phyloP scores from a whole-genome alignment of 192 early-diverging fungal genomes.

The Linnemannia exigua region DNA sequence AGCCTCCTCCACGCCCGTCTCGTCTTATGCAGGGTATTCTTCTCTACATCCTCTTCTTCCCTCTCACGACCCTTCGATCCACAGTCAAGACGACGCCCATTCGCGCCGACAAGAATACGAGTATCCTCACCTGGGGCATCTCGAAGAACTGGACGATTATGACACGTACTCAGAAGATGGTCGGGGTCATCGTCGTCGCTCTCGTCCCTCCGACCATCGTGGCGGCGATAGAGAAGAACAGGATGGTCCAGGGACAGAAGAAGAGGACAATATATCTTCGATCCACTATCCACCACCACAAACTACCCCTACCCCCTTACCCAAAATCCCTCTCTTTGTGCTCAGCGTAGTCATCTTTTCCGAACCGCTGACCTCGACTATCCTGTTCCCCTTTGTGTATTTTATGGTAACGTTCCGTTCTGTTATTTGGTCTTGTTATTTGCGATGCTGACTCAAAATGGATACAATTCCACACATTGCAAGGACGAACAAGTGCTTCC shows the following conservation, averaged over 20 bases:
- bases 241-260: not conserved
- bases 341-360: constrained; percentile 60
- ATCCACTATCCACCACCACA: constrained; percentile 8
- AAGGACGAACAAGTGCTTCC: not conserved
- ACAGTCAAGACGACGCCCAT: not conserved
- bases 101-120: constrained; percentile 3
- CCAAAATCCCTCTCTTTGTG: constrained; percentile 58
- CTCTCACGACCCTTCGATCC: not conserved
- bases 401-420: constrained; percentile 83
- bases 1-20: not conserved
- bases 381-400: constrained; percentile 89
- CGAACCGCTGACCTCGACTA: constrained; percentile 79
- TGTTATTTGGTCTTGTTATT: not conserved
- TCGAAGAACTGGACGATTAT: constrained; percentile 35
- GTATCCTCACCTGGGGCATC: not conserved
- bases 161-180: not conserved
- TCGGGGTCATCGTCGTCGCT: not conserved
- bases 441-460: constrained; percentile 13
- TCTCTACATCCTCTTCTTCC: not conserved
- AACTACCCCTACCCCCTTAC: constrained; percentile 40
- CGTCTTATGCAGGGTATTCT: not conserved
- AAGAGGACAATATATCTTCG: constrained; percentile 19
- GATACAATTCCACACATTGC: not conserved
- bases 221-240: not conserved
- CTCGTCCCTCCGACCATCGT: not conserved